Percentiles rank a stretch among this genome's conserved stretches.
Conservation (phyloP, 768 basidiomycete species). For the Dictyophora rubrovolvata region DNA sequence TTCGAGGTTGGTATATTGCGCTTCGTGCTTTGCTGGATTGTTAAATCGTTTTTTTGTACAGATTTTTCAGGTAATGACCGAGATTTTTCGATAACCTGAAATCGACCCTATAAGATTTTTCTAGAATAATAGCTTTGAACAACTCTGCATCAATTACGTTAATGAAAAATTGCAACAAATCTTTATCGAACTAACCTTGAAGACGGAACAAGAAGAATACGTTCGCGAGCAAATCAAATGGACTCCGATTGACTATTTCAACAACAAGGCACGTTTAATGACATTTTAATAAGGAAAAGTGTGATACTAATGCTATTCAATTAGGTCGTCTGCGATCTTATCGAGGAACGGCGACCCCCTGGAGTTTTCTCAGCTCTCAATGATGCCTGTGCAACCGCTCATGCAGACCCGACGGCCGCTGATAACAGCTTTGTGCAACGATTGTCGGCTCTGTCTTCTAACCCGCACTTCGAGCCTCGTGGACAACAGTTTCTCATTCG, state of each 20-base stretch:
- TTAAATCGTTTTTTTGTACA: slow-evolving; percentile 29
- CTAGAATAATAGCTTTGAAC: slow-evolving; percentile 91
- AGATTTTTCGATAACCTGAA: neutral
- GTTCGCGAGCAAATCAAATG: slow-evolving; percentile 98
- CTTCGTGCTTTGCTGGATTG: neutral
- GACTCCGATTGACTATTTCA: slow-evolving; percentile 99
- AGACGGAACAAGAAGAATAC: slow-evolving; percentile 99
- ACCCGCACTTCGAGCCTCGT: slow-evolving; percentile 90
- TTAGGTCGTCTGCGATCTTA: slow-evolving; percentile 86
- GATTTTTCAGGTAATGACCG: slow-evolving; percentile 73
- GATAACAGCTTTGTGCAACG: slow-evolving; percentile 96
- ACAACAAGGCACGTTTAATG: slow-evolving; percentile 52
- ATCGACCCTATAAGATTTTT: neutral
- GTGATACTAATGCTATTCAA: neutral
- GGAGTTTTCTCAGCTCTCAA: slow-evolving; percentile 97
- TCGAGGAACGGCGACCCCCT: slow-evolving; percentile 92
- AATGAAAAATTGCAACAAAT: slow-evolving; percentile 99
- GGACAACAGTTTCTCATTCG: slow-evolving; percentile 90
- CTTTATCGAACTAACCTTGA: slow-evolving; percentile 96
- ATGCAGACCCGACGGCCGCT: slow-evolving; percentile 91
- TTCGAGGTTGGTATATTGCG: slow-evolving; percentile 1
- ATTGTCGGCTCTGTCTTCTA: slow-evolving; percentile 66
- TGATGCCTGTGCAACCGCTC: slow-evolving; percentile 97
- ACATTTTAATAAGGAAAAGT: neutral
- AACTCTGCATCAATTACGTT: slow-evolving; percentile 99